Evolutionary conservation across 2,329 filamentous ascomycete species (phyloP), one percentile per base, ranked within the genome.

Genomic region (Stemphylium vesicarium): DNA sequence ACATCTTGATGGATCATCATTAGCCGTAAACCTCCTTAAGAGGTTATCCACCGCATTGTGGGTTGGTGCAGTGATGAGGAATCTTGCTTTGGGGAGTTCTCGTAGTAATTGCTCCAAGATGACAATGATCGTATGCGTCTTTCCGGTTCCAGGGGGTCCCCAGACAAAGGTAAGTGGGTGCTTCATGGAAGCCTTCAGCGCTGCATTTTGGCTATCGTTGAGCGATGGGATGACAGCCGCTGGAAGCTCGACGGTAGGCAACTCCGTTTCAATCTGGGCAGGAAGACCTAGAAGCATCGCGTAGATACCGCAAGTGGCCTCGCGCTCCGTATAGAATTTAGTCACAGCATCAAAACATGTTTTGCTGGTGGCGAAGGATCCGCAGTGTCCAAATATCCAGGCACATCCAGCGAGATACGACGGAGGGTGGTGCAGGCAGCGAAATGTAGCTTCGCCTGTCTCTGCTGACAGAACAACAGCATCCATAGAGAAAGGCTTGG

Each of bases 1-100:
- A 15, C 40, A 38, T 22, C 45, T 55, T 33, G 52, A 39, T 18
- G 38, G 35, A 12, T 39, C 50, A 11, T n/a, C 33, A 16, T 56
- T 44, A 10, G 12, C 48, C n/a, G 65, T 50, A 50, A 64, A 63
- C 45, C 58, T 62, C 47, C 59, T 59, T 67, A 81, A 69, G 4
- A 80, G 68, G 36, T 80, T 80, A 39, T 80, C 77, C 0, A 81
- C 78, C 9, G 78, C 78, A 50, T 79, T 80, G 53, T 81, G 78
- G 0, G 78, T 80, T 11, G 78, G 78, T 0, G 78, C 78, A 6
- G 76, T 74, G 5, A 80, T 71, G 0, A 80, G 62, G 22, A 79
- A 65, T 1, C 57, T 62, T 5, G 57, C 57, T n/a, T 57, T 41
- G 0, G 59, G 52, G 6, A 72, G 51, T 15, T 52, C 47, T 6